phyloP scores from a whole-genome alignment of 768 basidiomycete genomes.

The Boletus sp. region DNA sequence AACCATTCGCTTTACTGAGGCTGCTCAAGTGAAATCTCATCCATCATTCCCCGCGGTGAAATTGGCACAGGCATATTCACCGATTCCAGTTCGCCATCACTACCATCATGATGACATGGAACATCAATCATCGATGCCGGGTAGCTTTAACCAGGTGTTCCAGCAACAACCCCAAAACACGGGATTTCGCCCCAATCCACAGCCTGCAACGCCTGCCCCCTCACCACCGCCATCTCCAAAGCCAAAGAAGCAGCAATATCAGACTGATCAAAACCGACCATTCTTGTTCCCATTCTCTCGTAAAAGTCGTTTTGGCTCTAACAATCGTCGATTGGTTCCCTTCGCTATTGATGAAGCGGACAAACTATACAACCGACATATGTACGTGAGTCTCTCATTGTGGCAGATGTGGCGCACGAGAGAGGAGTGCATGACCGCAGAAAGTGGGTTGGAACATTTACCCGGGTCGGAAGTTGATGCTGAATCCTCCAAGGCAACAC shows the following conservation, averaged over 20 bases:
- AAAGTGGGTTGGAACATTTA: conserved; percentile 85
- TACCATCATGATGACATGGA: conserved; percentile 85
- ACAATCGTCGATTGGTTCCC: conserved; percentile 74
- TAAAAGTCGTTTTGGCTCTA: conserved; percentile 43
- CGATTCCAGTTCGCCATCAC: conserved; percentile 91
- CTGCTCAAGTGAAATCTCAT: conserved; percentile 30
- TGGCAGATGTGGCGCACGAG: conserved; percentile 95
- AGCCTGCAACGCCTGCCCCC: conserved; percentile 88
- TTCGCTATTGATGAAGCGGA: conserved; percentile 97
- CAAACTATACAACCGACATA: conserved; percentile 82
- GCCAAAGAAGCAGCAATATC: conserved; percentile 97
- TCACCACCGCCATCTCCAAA: conserved; percentile 83
- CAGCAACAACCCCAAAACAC: conserved; percentile 33
- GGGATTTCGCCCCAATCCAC: conserved; percentile 43
- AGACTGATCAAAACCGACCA: conserved; percentile 91
- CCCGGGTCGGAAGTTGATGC: conserved; percentile 62
- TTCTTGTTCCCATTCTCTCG: conserved; percentile 95
- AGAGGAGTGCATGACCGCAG: conserved; percentile 92
- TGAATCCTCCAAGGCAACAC: conserved; percentile 49
- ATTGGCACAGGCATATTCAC: conserved; percentile 87
- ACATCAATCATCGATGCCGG: conserved; percentile 41
- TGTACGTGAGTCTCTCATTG: conserved; percentile 85
- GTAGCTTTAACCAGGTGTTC: conserved; percentile 35
- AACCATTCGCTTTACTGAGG: conserved; percentile 31
- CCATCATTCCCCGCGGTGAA: conserved; percentile 49